Conservation (phyloP, 2,329 filamentous ascomycete genomes). For the Alternaria incomplexa region DNA sequence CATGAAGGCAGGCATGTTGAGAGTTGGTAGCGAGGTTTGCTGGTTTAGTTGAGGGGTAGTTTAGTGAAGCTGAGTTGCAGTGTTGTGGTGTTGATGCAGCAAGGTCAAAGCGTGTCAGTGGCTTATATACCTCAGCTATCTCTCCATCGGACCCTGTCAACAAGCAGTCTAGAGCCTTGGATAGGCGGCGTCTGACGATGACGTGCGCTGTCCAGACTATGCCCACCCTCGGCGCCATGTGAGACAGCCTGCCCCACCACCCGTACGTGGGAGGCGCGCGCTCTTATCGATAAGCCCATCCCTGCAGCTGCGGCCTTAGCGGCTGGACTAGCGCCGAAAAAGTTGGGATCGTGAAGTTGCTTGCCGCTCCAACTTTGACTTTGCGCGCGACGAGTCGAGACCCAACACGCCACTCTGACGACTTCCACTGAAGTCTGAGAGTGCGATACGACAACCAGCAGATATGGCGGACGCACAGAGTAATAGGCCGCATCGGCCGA, state of each 20-base stretch:
- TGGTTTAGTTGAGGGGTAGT: neutral
- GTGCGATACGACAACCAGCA: neutral
- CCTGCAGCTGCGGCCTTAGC: slow-evolving; percentile 33
- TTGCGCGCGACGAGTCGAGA: slow-evolving; percentile 10
- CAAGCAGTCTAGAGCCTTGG: slow-evolving; percentile 29
- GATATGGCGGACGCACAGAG: slow-evolving; percentile 69
- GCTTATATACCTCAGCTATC: slow-evolving; percentile 31
- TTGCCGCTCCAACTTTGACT: slow-evolving; percentile 7
- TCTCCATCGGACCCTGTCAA: slow-evolving; percentile 8
- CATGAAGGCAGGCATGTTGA: slow-evolving; percentile 26
- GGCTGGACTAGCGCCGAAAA: slow-evolving; percentile 39
- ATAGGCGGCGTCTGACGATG: slow-evolving; percentile 29
- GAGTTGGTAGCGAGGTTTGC: neutral
- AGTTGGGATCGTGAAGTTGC: slow-evolving; percentile 18
- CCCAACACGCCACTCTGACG: neutral
- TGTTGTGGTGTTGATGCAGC: slow-evolving; percentile 13
- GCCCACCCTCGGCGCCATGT: slow-evolving; percentile 9
- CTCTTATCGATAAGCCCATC: slow-evolving; percentile 44
- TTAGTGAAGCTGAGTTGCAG: neutral
- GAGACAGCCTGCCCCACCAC: slow-evolving; percentile 18
- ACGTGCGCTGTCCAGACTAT: slow-evolving; percentile 23
- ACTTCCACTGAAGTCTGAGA: neutral
- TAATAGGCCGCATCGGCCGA: slow-evolving; percentile 83
- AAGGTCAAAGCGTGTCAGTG: slow-evolving; percentile 16
- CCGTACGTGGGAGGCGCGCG: slow-evolving; percentile 8